A percentile compares a stretch with the other conserved stretches of the same genome.
Evolutionary conservation across 2,329 filamentous ascomycete species (phyloP).

Genomic region (Ophiostoma australiae): DNA sequence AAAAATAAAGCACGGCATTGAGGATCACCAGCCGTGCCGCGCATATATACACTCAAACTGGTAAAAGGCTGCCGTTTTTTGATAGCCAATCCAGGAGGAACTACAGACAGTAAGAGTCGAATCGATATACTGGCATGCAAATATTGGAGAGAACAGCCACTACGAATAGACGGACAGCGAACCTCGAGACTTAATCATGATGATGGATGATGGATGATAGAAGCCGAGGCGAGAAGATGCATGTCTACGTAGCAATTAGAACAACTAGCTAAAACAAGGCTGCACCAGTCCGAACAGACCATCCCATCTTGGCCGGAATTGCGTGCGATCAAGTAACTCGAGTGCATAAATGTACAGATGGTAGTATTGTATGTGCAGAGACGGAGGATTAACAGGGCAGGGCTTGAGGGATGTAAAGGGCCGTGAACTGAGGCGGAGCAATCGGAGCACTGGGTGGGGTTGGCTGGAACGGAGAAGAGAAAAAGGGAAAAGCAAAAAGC

Average conservation of each 20-base stretch:
- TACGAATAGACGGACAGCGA: neutral
- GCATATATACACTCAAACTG: slow-evolving; percentile 2
- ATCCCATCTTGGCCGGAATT: neutral
- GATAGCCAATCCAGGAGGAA: neutral
- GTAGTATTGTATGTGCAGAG: neutral
- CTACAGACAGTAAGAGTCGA: neutral
- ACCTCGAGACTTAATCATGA: neutral
- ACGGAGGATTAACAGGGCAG: neutral
- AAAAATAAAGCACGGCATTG: neutral
- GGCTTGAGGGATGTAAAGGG: neutral
- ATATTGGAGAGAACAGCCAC: neutral
- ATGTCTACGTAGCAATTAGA: slow-evolving; percentile 9
- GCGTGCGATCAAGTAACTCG: neutral
- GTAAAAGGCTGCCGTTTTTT: neutral
- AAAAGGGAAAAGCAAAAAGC: neutral
- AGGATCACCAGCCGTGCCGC: neutral
- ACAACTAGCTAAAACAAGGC: neutral
- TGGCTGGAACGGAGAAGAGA: neutral
- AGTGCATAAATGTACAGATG: neutral
- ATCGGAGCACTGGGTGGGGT: slow-evolving; percentile 7
- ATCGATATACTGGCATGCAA: too few species aligned
- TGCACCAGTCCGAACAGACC: neutral
- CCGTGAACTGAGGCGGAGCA: slow-evolving; percentile 13
- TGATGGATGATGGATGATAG: neutral
- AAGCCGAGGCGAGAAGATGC: neutral